Evolutionary conservation across 441 rosid species (phyloP), one percentile per base, ranked within the genome.

Genomic region (Hura crepitans): DNA sequence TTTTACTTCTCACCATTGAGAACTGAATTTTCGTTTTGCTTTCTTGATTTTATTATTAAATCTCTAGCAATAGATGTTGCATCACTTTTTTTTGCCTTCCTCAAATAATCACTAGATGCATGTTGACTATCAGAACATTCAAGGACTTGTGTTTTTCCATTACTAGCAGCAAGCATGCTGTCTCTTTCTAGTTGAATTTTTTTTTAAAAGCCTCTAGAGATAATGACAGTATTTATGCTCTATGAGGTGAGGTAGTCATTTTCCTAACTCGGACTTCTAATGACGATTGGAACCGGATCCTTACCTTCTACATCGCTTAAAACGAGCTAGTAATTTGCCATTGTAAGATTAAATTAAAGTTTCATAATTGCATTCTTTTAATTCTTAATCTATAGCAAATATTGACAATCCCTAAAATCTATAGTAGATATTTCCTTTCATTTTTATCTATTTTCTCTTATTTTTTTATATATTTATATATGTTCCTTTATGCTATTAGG

Each of bases 191-290:
- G 85, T 71, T 89, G 96, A 80, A 89, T 86, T 80, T 89, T 85
- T 84, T 86, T 79, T 80, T 86, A 69, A 89, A 89, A 65, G 92
- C 92, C 79, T 89, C 96, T 57, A 89, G 71, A 28, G 96, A 89
- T 78, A 92, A 89, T 35, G 96, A 86, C 30, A 89, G 71, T 74
- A 89, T 85, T 80, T 87, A 92, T 7, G 92, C 96, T 81, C 83
- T 85, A 76, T 86, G 91, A 39, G 96, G 84, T 72, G 93, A 87
- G 68, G 87, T 87, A 33, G 96, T 86, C 91, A 89, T 87, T 80
- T 91, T 82, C 60, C 96, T 82, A 73, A 87, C 96, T 93, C 87
- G 87, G 83, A 79, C 27, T 76, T 93, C n/a, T n/a, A n/a, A n/a
- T n/a, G n/a, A n/a, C n/a, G n/a, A n/a, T n/a, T n/a, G n/a, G n/a